Percentiles rank a stretch among this genome's conserved stretches.
Conservation (phyloP, 2,329 filamentous ascomycete genomes). For the Colletotrichum costaricense region DNA sequence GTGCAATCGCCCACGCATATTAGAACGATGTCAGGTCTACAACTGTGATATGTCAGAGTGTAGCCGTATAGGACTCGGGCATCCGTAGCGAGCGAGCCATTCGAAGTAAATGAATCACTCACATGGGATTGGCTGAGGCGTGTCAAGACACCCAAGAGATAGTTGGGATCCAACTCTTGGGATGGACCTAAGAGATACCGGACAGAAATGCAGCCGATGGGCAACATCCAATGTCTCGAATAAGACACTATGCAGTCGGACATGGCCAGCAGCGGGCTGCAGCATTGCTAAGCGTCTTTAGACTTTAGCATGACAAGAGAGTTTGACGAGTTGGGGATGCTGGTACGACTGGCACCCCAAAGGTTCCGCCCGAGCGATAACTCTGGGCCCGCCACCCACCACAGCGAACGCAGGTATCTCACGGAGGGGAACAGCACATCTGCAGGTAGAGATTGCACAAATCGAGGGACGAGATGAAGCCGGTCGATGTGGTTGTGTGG, state of each 20-base stretch:
- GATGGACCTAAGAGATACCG: not conserved
- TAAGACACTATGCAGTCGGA: not conserved
- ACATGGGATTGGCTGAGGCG: not conserved
- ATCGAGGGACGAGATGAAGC: not conserved
- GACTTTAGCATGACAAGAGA: not conserved
- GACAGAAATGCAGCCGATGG: not conserved
- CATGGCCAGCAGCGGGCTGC: not conserved
- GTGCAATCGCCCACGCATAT: not conserved
- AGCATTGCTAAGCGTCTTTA: not conserved
- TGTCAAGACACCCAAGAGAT: not conserved
- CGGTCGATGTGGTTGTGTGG: not conserved
- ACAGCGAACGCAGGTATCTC: not conserved
- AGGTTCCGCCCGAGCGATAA: not conserved
- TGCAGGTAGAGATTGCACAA: constrained; percentile 1
- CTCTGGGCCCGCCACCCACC: not conserved
- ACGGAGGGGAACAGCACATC: not conserved
- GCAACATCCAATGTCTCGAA: not conserved
- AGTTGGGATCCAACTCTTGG: not conserved
- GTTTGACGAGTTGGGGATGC: not conserved
- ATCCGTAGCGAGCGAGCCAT: not conserved
- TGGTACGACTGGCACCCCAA: not conserved
- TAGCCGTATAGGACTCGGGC: not conserved
- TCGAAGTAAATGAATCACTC: not conserved
- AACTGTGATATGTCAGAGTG: not conserved
- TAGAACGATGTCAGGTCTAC: not conserved